These are phyloP conservation scores for Kewa caespitosa DNA, from an alignment of 179 eudicot species.

Conservation along the genomic window DNA sequence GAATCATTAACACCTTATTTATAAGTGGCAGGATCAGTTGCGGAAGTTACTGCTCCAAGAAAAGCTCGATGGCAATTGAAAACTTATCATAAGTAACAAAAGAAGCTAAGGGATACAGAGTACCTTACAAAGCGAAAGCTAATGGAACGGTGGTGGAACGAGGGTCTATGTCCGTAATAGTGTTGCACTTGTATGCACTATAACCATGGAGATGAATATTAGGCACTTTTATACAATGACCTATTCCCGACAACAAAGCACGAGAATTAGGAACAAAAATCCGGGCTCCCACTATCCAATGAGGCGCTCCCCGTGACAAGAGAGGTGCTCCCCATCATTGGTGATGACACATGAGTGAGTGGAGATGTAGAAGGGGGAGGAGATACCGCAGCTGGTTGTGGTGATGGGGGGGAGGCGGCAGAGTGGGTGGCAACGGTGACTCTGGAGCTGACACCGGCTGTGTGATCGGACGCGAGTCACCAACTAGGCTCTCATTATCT, in stretches of 20 bases:
- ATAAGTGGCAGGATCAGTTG: background rate
- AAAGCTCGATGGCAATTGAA: background rate
- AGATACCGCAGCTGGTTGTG: no score
- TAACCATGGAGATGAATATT: background rate
- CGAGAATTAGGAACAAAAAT: background rate
- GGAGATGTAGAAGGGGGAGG: no score
- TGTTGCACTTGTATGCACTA: background rate
- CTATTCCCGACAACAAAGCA: background rate
- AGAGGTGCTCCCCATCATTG: background rate
- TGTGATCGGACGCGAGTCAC: background rate
- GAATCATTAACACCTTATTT: background rate
- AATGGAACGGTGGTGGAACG: background rate
- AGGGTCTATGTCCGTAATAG: background rate
- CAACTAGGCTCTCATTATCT: background rate
- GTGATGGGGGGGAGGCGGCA: no score
- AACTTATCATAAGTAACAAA: background rate
- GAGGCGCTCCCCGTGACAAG: no score
- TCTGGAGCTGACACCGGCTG: no score
- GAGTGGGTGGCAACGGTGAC: no score
- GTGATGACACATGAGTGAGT: no score
- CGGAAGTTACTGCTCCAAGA: background rate
- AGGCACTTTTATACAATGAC: background rate
- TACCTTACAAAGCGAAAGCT: background rate
- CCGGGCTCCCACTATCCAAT: background rate
- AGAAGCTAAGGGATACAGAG: background rate